These are phyloP conservation scores for Quambalaria eucalypti DNA, from an alignment of 1,284 basidiomycete species.

Conservation along the genomic window DNA sequence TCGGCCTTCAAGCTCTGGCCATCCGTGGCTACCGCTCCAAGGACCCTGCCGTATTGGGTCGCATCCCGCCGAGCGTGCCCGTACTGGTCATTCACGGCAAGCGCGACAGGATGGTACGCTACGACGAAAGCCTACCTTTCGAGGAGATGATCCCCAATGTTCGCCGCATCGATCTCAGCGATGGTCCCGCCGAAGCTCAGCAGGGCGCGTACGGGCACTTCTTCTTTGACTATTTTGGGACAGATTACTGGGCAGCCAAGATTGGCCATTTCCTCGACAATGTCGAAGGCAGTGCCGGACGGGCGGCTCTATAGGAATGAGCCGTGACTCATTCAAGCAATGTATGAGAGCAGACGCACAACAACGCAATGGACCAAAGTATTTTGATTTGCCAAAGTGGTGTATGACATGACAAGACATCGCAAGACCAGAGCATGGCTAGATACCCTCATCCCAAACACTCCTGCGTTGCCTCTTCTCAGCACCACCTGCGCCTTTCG, in stretches of 20 bases:
- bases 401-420: no score
- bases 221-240: constrained; percentile 32
- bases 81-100: constrained; percentile 29
- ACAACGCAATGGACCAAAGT: no score
- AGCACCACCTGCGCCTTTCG: neutral
- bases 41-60: constrained; percentile 12
- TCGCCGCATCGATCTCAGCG: constrained; percentile 7
- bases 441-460: constrained; percentile 39
- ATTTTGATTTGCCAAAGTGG: no score
- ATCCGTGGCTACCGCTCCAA: constrained; percentile 20
- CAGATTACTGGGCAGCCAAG: constrained; percentile 13
- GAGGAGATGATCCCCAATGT: constrained; percentile 22
- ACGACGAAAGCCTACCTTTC: constrained; percentile 24
- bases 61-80: constrained; percentile 46
- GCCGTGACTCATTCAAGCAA: no score
- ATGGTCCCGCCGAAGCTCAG: neutral
- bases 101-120: constrained; percentile 35
- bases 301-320: no score
- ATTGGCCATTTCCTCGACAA: constrained; percentile 23
- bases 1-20: constrained; percentile 26
- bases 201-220: constrained; percentile 23
- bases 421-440: no score
- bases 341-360: no score
- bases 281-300: no score
- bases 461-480: constrained; percentile 9